Conservation (phyloP, 176 grass and related monocot genomes). For the Aegilops longissima region DNA sequence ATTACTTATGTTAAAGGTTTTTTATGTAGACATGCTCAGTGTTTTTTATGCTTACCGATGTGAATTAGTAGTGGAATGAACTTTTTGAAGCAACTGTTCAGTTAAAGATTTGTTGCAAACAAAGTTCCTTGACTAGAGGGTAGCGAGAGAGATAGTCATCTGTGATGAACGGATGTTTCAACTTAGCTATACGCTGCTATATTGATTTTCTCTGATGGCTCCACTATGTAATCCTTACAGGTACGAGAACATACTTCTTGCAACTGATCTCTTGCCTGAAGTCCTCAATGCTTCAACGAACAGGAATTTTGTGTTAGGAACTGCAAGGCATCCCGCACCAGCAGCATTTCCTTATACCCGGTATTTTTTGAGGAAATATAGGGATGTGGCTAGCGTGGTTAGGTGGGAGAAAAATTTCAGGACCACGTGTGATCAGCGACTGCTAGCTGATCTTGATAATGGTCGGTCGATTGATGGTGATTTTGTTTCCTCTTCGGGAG, state of each 20-base stretch:
- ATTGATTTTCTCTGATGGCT: constrained; percentile 18
- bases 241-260: constrained; percentile 89
- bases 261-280: constrained; percentile 80
- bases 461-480: constrained; percentile 78
- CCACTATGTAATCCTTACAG: constrained; percentile 28
- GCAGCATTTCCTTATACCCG: constrained; percentile 75
- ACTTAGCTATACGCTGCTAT: background rate
- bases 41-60: background rate
- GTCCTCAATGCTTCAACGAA: constrained; percentile 69
- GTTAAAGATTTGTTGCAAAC: background rate
- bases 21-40: background rate
- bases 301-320: constrained; percentile 51
- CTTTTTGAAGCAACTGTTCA: background rate
- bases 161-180: background rate
- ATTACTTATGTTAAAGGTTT: background rate
- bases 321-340: constrained; percentile 61
- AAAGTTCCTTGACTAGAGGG: background rate
- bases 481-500: constrained; percentile 55
- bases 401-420: constrained; percentile 93
- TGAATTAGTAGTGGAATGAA: background rate
- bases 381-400: constrained; percentile 63
- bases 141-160: background rate
- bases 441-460: constrained; percentile 92
- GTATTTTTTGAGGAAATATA: constrained; percentile 90
- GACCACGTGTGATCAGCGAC: constrained; percentile 70